Percentiles rank a stretch among this genome's conserved stretches.
These are phyloP conservation scores for Penicillium sp. DNA, from an alignment of 2,329 filamentous ascomycete species.

Conservation along the genomic window DNA sequence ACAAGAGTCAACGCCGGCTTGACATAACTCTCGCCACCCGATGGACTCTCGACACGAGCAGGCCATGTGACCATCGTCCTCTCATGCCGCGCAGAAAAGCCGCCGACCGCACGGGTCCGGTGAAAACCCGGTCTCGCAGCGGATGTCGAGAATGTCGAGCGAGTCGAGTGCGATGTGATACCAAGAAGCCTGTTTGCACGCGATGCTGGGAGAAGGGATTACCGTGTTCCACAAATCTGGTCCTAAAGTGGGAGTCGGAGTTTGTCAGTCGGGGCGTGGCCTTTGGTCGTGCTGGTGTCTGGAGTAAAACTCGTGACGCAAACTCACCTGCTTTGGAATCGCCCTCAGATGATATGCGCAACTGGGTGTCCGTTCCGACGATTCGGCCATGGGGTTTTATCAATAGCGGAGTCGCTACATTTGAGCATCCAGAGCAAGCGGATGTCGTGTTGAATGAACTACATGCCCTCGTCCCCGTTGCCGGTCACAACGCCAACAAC, in stretches of 20 bases:
- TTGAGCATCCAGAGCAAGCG: constrained; percentile 28
- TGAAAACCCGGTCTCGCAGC: constrained; percentile 40
- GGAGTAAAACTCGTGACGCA: constrained; percentile 33
- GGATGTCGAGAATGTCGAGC: constrained; percentile 43
- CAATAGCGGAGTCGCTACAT: constrained; percentile 30
- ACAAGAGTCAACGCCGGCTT: neutral
- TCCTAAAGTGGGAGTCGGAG: constrained; percentile 42
- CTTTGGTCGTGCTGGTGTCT: constrained; percentile 45
- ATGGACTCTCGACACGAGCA: constrained; percentile 2
- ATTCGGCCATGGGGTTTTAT: constrained; percentile 34
- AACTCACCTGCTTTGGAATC: constrained; percentile 17
- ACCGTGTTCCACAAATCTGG: constrained; percentile 37
- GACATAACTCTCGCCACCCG: neutral
- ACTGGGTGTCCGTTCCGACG: constrained; percentile 29
- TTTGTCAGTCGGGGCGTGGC: constrained; percentile 42
- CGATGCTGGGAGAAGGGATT: constrained; percentile 38
- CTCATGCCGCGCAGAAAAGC: constrained; percentile 39
- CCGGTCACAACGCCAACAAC: neutral
- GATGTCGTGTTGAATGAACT: constrained; percentile 26
- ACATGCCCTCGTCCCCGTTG: constrained; percentile 12
- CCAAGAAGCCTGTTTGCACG: constrained; percentile 38
- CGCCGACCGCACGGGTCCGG: constrained; percentile 35
- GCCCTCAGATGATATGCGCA: constrained; percentile 17
- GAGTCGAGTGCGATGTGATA: constrained; percentile 44
- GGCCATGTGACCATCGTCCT: constrained; percentile 28